Base-by-base conservation (phyloP, 257 asterid genomes). In the Leptodermis oblonga region DNA sequence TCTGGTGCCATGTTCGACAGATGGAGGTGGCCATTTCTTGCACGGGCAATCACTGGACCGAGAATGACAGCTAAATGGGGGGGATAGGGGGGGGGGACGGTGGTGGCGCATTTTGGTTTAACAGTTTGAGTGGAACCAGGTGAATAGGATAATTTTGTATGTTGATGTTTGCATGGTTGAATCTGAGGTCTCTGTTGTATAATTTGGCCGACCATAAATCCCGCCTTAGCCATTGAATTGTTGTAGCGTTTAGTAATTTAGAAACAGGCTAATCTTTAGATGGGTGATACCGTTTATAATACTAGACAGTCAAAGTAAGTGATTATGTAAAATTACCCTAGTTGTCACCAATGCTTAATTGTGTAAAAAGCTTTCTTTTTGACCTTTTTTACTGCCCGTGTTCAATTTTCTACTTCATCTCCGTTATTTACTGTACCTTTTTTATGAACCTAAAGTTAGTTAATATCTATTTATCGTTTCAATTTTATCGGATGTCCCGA, bases 11-110 rank as follows among this genome's bases (percentile, higher is more conserved):
- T 69, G 26, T 28, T 36, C 46, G 43, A 68, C 90, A 88, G 97
- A 83, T 59, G 97, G 85, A 73, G 89, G 86, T 22, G 90, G 82
- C 11, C 95, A 74, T 34, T 91, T 80, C 87, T 63, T 84, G 78
- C 90, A 87, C 26, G 88, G 88, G 42, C 90, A 86, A 79, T 79
- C 86, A 63, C 73, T 88, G 91, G 84, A 77, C 64, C 62, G 84
- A 81, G 89, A 86, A 81, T 86, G 73, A 83, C 66, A 66, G 26
- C 66, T 14, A 62, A 69, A 60, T 55, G 54, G 82, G 20, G 45
- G 48, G 67, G 67, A 49, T 48, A 46, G 63, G 65, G 71, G 23
- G 56, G 65, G 7, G 43, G 62, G 26, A 56, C 26, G 34, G 62
- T 37, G 56, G 12, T n/a, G 25, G 53, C 54, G n/a, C 74, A 36